Conservation (phyloP, 2,329 filamentous ascomycete species). For the Colletotrichum lini region DNA sequence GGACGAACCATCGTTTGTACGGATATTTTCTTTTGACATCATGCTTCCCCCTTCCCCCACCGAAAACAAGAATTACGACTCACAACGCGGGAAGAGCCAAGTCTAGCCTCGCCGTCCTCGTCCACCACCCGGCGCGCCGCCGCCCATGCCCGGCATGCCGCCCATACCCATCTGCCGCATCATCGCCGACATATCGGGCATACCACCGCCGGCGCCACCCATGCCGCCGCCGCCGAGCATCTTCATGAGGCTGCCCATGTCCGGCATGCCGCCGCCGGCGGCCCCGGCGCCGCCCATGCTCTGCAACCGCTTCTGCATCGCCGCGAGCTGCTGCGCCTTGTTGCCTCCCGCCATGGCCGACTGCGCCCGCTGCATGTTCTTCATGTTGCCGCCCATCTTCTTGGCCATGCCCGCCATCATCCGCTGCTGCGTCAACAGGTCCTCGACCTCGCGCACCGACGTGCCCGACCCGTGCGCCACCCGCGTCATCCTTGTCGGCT, state of each 20-base stretch:
- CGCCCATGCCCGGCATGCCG: conserved; percentile 60
- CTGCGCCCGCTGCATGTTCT: conserved; percentile 96
- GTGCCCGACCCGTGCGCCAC: conserved; percentile 93
- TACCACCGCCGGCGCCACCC: conserved; percentile 68
- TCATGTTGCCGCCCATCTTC: conserved; percentile 98
- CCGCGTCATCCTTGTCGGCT: conserved; percentile 92
- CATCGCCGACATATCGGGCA: conserved; percentile 73
- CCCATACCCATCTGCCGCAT: conserved; percentile 79
- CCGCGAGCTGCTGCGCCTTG: conserved; percentile 92
- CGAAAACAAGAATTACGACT: background rate
- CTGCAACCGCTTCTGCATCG: conserved; percentile 96
- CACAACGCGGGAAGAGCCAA: background rate
- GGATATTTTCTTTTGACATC: conserved; percentile 11
- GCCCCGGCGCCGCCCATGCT: conserved; percentile 86
- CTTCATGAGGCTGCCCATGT: conserved; percentile 83
- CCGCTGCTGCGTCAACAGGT: conserved; percentile 95
- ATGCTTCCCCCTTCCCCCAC: background rate
- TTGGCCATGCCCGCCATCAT: conserved; percentile 99
- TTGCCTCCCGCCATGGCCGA: conserved; percentile 92
- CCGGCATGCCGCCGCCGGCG: conserved; percentile 66
- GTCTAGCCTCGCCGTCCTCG: conserved; percentile 36
- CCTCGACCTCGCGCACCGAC: conserved; percentile 92
- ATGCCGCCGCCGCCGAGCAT: conserved; percentile 85
- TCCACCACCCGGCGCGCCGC: conserved; percentile 41
- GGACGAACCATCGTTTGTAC: conserved; percentile 15